Base-by-base conservation (phyloP, 2,329 filamentous ascomycete genomes). In the Hyphodiscus sp. region DNA sequence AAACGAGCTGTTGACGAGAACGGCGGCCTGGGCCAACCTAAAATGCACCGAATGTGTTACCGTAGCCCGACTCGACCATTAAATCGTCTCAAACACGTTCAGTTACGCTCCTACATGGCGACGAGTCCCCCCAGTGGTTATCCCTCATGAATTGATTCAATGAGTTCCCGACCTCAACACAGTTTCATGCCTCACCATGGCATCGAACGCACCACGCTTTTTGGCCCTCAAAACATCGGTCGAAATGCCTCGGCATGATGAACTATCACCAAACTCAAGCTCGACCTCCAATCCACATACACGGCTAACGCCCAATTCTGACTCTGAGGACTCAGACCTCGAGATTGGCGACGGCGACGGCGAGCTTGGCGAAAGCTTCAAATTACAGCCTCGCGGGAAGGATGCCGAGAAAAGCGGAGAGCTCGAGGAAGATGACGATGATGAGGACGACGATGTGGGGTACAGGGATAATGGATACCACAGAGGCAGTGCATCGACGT, bases 401-500 rank as follows among this genome's bases (percentile, higher is more conserved):
- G 52, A 48, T 41, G 45, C 44, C 5, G 61, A 57, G 54, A 58
- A 58, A 30, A 49, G 42, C 10, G 46, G 43, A 49, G 26, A 51
- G 47, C 20, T 10, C 10, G 53, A 55, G 20, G 52, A 56, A 41
- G 51, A 57, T 49, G 47, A 45, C 11, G 50, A 20, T 8, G 47
- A 53, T 41, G 46, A 50, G 15, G 47, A 20, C 1, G 51, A 56
- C 15, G 57, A 56, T 4, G 58, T 53, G 16, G 48, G 43, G 18
- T 49, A 56, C 41, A 15, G 49, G 19, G 46, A 51, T 45, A 26
- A 26, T 20, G 33, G 46, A 13, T 46, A 56, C 9, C 59, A 65
- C 45, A 60, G 65, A 54, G 58, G 45, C 4, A 68, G 66, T 54
- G 20, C 60, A 20, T 66, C 62, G 13, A 65, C 65, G 3, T 54